These are phyloP conservation scores for Dothistroma pini DNA, from an alignment of 2,329 filamentous ascomycete genomes.

Conservation along the genomic window DNA sequence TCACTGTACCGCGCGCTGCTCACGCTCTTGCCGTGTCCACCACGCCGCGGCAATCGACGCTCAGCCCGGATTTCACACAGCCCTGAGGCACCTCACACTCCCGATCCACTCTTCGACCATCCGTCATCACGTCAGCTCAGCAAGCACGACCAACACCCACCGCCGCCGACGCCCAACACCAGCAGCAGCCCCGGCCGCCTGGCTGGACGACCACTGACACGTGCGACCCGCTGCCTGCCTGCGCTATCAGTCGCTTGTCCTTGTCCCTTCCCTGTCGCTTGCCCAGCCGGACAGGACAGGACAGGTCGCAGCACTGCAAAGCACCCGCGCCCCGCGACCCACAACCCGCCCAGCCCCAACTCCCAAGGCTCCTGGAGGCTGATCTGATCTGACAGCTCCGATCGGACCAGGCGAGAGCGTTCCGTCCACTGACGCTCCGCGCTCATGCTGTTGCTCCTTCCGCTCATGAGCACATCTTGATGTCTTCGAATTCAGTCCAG, in stretches of 20 bases:
- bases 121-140: neutral
- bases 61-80: no score
- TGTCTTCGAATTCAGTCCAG: constrained; percentile 51
- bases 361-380: neutral
- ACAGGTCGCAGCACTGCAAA: neutral
- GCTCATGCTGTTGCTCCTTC: neutral
- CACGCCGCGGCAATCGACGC: no score
- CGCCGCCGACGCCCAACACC: neutral
- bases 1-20: no score
- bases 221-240: neutral
- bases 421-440: neutral
- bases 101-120: neutral
- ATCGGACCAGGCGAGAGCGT: neutral
- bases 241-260: neutral
- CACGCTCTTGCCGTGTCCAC: no score
- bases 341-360: neutral
- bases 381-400: constrained; percentile 8
- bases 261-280: neutral
- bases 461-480: constrained; percentile 60
- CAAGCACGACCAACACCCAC: neutral
- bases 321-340: neutral
- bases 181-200: neutral
- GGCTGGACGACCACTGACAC: neutral
- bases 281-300: neutral
- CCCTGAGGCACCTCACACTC: neutral